phyloP scores from a whole-genome alignment of 2,329 filamentous ascomycete genomes.

The Microdochium trichocladiopsis region DNA sequence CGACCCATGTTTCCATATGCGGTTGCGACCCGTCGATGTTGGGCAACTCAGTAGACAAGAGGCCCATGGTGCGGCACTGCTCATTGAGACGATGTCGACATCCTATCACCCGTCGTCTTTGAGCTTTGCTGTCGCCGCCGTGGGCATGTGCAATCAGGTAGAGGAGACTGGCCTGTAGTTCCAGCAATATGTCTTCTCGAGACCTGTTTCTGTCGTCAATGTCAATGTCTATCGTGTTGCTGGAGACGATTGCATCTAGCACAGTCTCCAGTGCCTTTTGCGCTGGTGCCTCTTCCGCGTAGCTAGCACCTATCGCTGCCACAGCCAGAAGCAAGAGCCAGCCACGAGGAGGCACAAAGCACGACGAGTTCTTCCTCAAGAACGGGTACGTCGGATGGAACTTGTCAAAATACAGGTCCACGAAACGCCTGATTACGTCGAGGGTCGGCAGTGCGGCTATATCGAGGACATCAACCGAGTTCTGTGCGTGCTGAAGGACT shows the following conservation, averaged over 20 bases:
- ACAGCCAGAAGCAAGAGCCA: not conserved
- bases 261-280: not conserved
- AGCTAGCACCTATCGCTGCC: not conserved
- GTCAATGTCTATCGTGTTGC: not conserved
- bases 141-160: not conserved
- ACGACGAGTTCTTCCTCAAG: not conserved
- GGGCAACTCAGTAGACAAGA: not conserved
- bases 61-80: not conserved
- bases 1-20: not conserved
- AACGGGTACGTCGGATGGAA: not conserved
- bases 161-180: not conserved
- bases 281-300: not conserved
- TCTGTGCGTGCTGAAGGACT: not conserved
- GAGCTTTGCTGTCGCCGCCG: not conserved
- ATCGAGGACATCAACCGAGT: not conserved
- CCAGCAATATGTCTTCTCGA: not conserved
- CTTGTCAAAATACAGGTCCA: not conserved
- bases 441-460: not conserved
- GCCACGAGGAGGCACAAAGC: not conserved
- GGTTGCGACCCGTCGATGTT: not conserved
- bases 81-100: not conserved
- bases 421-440: not conserved
- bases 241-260: not conserved
- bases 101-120: not conserved
- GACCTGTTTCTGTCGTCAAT: not conserved